Evolutionary conservation across 495 filamentous ascomycete species (phyloP).

Genomic region (Margaritispora aquatica): DNA sequence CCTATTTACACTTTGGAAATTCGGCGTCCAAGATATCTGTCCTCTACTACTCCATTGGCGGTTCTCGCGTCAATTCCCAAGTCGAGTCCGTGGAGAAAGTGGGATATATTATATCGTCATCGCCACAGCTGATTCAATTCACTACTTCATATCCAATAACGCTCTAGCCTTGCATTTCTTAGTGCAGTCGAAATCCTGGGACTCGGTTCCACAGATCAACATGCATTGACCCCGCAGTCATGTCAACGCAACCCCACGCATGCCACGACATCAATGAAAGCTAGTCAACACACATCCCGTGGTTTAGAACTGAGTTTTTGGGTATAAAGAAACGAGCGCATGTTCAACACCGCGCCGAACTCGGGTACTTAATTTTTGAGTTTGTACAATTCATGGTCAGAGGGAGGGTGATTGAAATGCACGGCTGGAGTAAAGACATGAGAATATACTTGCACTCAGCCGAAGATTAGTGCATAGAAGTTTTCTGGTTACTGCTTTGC

Average conservation of each 20-base stretch:
- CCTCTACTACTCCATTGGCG: too few species aligned
- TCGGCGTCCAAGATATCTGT: too few species aligned
- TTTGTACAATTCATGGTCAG: background rate
- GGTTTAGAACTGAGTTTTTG: background rate
- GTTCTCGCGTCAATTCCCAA: too few species aligned
- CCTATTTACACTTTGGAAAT: too few species aligned
- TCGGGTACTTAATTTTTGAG: background rate
- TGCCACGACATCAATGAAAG: background rate
- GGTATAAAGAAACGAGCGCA: background rate
- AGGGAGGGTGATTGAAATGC: too few species aligned
- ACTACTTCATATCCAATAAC: background rate
- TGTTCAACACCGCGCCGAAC: background rate
- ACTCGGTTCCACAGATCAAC: background rate
- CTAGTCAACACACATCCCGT: background rate
- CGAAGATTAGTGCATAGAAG: too few species aligned
- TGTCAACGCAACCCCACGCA: conserved; percentile 3
- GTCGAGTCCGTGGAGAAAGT: too few species aligned
- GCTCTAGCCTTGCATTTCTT: background rate
- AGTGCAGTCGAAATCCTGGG: background rate
- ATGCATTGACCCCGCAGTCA: conserved; percentile 2
- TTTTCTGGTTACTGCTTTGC: too few species aligned
- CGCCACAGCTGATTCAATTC: background rate
- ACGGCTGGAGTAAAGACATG: background rate
- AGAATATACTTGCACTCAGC: too few species aligned
- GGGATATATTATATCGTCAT: background rate